Base-by-base conservation (phyloP, 2,329 filamentous ascomycete genomes). In the Alternaria tenuissima region DNA sequence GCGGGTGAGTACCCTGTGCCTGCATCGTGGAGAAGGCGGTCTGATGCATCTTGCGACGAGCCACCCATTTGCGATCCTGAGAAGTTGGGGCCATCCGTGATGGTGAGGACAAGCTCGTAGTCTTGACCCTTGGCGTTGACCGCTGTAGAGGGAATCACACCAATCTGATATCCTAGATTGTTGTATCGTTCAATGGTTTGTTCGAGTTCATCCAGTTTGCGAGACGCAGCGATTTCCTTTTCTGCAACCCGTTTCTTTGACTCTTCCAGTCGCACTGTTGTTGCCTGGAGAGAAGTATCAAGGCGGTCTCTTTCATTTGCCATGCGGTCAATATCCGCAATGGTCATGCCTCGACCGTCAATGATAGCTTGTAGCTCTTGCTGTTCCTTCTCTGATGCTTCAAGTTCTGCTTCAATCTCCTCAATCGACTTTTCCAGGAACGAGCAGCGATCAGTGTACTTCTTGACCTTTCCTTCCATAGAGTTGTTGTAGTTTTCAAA, bases 261-360 rank as follows among this genome's bases (percentile, higher is more conserved):
- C 64, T 98, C 95, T 58, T 97, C 94, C 0, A 97, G 84, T 53
- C 92, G 87, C 55, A 87, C 84, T 6, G 88, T 85, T 0, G 92
- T 91, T 2, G 89, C 87, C 70, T 97, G 93, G 44, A 97, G 90
- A 42, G 90, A 91, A 71, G 91, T 94, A 66, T 96, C 92, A n/a
- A 99, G 86, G 47, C 95, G 89, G 73, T 99, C 95, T 54, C 94
- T 89, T 78, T 99, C 95, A 36, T 92, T 90, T 69, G 93, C 97
- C 94, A 99, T 97, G 78, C 95, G 93, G 85, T 99, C 95, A 75
- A 99, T 98, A 85, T 99, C 95, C 81, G 95, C 91, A 81, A 97
- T 96, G 72, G 93, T 96, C 76, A 99, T 94, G 3, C 95, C 95
- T 75, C 96, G 93, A 69, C 91, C 89, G 78, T 98, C 95, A 28